A percentile compares a stretch with the other conserved stretches of the same genome.
Evolutionary conservation across 2,329 filamentous ascomycete species (phyloP).

Genomic region (Paecilomyces formosus): DNA sequence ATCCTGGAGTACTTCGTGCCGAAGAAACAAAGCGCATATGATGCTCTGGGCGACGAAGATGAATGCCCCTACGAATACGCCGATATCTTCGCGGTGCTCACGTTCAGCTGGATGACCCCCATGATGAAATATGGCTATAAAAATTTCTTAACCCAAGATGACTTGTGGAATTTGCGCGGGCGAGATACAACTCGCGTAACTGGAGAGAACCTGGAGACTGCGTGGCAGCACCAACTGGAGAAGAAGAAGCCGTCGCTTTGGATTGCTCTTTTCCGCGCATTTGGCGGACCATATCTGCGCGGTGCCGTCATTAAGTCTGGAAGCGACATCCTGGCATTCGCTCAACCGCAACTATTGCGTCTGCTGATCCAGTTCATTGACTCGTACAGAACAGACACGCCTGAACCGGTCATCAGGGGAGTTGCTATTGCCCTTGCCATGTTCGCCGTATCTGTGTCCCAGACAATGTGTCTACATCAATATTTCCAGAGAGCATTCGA

Average conservation of each 20-base stretch:
- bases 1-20: constrained; percentile 78
- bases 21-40: constrained; percentile 64
- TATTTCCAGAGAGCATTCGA: constrained; percentile 96
- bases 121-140: constrained; percentile 95
- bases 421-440: constrained; percentile 83
- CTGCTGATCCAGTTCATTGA: constrained; percentile 75
- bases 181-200: constrained; percentile 72
- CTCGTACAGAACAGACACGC: constrained; percentile 59
- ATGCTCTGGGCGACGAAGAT: constrained; percentile 57
- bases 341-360: constrained; percentile 83
- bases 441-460: constrained; percentile 78
- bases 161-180: constrained; percentile 85
- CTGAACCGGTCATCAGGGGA: constrained; percentile 74
- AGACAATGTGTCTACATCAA: constrained; percentile 89
- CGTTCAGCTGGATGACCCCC: constrained; percentile 98
- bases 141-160: constrained; percentile 84
- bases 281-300: constrained; percentile 74
- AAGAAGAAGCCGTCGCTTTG: constrained; percentile 76
- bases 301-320: constrained; percentile 82
- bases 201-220: constrained; percentile 59
- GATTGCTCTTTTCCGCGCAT: constrained; percentile 75
- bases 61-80: constrained; percentile 79
- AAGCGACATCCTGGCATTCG: constrained; percentile 79
- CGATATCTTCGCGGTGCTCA: constrained; percentile 84
- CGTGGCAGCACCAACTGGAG: constrained; percentile 69